A percentile compares a stretch with the other conserved stretches of the same genome.
Conservation (phyloP, 495 filamentous ascomycete genomes). For the Podospora conica region DNA sequence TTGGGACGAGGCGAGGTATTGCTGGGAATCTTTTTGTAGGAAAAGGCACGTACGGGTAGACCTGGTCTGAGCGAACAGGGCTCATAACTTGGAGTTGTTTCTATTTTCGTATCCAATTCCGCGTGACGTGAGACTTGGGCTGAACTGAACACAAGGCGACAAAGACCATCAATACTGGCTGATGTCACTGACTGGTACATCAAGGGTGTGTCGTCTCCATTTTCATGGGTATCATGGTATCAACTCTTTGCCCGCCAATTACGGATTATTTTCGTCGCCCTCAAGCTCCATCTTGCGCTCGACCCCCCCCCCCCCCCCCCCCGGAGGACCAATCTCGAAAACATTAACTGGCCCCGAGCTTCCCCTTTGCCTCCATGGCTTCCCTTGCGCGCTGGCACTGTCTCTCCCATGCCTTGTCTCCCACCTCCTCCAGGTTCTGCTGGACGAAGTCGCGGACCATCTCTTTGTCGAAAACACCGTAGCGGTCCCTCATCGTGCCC, state of each 20-base stretch:
- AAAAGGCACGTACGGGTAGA: background rate
- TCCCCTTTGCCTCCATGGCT: background rate
- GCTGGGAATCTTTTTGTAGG: background rate
- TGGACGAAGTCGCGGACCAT: conserved; percentile 30
- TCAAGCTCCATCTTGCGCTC: background rate
- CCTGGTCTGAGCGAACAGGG: background rate
- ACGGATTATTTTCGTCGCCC: background rate
- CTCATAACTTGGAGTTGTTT: background rate
- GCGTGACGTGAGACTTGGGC: background rate
- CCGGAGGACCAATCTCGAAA: background rate
- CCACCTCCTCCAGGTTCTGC: conserved; percentile 30
- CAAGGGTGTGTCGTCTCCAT: background rate
- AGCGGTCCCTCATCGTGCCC: conserved; percentile 14
- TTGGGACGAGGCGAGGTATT: background rate
- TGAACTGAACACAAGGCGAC: background rate
- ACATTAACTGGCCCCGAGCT: background rate
- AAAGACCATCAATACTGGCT: background rate
- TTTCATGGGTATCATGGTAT: background rate
- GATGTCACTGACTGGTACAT: background rate
- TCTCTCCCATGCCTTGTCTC: conserved; percentile 22
- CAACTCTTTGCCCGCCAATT: background rate
- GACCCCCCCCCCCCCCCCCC: background rate
- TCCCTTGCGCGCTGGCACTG: background rate
- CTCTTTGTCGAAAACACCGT: conserved; percentile 37
- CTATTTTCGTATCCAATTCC: background rate